Conservation (phyloP, 2,329 filamentous ascomycete species). For the Trichoderma koningiopsis region DNA sequence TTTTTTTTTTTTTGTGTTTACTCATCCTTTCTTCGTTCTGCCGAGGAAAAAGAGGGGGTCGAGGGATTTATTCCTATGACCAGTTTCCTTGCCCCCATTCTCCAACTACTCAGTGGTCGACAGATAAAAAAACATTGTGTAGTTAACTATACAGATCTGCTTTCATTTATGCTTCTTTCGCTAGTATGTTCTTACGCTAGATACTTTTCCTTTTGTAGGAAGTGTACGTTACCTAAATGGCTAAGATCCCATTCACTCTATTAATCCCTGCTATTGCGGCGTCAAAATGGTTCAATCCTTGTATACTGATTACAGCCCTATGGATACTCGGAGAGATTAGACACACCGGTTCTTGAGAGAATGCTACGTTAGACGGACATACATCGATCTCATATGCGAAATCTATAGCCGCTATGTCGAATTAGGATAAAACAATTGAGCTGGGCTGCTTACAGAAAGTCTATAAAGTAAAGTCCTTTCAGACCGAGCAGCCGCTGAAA, state of each 20-base stretch:
- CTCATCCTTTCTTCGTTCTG: no score
- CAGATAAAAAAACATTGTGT: background rate
- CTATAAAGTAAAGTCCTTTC: background rate
- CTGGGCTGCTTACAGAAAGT: background rate
- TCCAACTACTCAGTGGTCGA: no score
- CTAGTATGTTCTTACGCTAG: background rate
- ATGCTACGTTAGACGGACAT: slow-evolving; percentile 2
- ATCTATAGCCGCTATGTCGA: background rate
- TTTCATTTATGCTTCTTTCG: background rate
- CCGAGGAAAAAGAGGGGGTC: no score
- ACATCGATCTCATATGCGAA: background rate
- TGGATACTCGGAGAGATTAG: background rate
- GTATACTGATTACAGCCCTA: background rate
- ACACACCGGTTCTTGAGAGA: background rate
- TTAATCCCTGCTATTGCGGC: background rate
- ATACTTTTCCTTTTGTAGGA: background rate
- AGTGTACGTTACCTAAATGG: background rate
- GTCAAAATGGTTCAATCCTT: background rate
- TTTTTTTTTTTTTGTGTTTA: no score
- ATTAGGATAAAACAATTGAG: background rate
- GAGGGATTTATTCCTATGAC: no score
- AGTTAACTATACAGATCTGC: background rate
- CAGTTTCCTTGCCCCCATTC: no score
- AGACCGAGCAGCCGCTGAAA: background rate
- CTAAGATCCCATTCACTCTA: background rate